Base-by-base conservation (phyloP, 2,329 filamentous ascomycete species). In the Intubia oerlemansii region DNA sequence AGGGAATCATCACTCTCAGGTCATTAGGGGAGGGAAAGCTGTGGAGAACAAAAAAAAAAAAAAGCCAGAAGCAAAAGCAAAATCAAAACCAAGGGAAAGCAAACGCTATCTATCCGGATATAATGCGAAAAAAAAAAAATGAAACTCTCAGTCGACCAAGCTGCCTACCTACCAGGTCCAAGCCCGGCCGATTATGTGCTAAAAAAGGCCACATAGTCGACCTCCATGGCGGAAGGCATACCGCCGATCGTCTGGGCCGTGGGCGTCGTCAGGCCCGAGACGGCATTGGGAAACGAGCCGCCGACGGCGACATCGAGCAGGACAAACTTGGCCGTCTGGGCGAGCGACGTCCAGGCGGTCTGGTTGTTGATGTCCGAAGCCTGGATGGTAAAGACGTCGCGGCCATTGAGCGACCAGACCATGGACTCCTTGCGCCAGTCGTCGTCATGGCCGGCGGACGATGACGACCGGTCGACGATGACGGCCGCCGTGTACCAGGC, bases 291-390 rank as follows among this genome's bases (percentile, higher is more conserved):
- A 32, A 50, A 57, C 36, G 42, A 42, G 10, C 56, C 56, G 9
- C 57, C 57, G 24, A 60, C 53, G 12, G 56, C 57, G 13, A 61
- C 51, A 28, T 60, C 59, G 31, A 61, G 41, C 26, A 59, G 52
- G 27, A 59, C 47, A 38, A 52, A 60, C 30, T 56, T 40, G 2
- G 55, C 51, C 10, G 45, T 48, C 32, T 49, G 47, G 0, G 52
- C 51, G 11, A 61, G 43, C 5, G 53, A 50, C 13, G 43, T 46
- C 60, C 60, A 65, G 17, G 53, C 47, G 4, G 32, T 43, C 42
- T 54, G 41, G 30, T 54, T 49, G 18, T 43, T 45, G 13, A 65
- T 43, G 7, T 47, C 41, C 5, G 45, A 40, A 5, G 59, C 60
- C 1, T 42, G 48, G 31, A 65, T 36, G 20, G 47, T 47, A 36